phyloP scores from a whole-genome alignment of 768 basidiomycete genomes.

The Naganishia randhawae region DNA sequence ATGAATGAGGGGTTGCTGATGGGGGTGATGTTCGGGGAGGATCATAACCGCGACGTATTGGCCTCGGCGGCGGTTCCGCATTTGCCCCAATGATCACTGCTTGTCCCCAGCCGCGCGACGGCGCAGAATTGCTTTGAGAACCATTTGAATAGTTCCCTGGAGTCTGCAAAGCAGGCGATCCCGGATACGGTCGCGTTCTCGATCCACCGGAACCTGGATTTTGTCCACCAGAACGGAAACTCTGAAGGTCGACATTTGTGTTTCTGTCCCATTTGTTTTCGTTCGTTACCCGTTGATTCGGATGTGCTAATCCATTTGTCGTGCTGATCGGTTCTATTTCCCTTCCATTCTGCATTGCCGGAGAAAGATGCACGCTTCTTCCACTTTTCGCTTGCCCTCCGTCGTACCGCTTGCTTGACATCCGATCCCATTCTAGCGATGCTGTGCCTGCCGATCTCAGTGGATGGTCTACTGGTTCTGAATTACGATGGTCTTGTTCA shows the following conservation, averaged over 20 bases:
- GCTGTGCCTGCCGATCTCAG: neutral
- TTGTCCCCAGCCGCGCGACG: neutral
- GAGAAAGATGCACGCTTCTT: neutral
- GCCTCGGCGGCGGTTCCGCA: neutral
- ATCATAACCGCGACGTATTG: constrained; percentile 15
- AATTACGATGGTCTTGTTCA: neutral
- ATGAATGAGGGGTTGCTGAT: neutral
- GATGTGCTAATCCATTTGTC: neutral
- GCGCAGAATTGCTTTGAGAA: neutral
- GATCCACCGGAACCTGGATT: constrained; percentile 33
- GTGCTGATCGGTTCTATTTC: neutral
- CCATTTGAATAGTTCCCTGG: neutral
- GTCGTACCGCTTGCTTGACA: neutral
- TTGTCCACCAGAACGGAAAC: neutral
- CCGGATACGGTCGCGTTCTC: constrained; percentile 6
- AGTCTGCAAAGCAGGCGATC: neutral
- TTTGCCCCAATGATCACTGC: neutral
- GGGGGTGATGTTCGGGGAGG: neutral
- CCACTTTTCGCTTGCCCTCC: neutral
- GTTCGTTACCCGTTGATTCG: neutral
- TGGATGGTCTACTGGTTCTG: neutral
- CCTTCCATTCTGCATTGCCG: neutral
- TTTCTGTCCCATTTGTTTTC: neutral
- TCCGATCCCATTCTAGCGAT: neutral
- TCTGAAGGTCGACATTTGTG: neutral